These are phyloP conservation scores for Cytospora piceicola DNA, from an alignment of 2,329 filamentous ascomycete genomes.

Conservation along the genomic window DNA sequence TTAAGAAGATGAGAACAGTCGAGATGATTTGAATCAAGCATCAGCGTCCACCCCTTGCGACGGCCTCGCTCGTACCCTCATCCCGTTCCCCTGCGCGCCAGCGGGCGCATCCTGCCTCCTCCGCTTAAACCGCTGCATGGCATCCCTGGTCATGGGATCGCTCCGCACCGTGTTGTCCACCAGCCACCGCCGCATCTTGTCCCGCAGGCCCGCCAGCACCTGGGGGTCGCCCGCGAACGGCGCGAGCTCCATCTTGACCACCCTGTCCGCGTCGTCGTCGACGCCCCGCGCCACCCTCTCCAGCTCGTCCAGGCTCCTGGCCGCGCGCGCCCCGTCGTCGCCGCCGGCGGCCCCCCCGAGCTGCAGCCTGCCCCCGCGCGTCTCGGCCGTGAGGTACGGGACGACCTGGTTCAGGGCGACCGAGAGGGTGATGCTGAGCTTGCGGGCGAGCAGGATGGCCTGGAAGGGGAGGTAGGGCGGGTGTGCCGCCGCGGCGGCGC, in stretches of 20 bases:
- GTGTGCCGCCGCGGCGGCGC: slow-evolving; percentile 50
- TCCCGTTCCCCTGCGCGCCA: slow-evolving; percentile 58
- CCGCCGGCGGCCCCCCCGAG: slow-evolving; percentile 41
- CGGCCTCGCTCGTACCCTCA: slow-evolving; percentile 18
- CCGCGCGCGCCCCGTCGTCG: slow-evolving; percentile 54
- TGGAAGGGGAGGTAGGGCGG: slow-evolving; percentile 83
- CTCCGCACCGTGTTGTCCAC: slow-evolving; percentile 82
- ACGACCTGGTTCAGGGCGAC: slow-evolving; percentile 83
- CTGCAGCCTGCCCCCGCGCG: slow-evolving; percentile 38
- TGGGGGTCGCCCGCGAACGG: slow-evolving; percentile 78
- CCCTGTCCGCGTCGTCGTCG: slow-evolving; percentile 69
- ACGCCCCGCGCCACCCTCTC: slow-evolving; percentile 61
- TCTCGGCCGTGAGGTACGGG: slow-evolving; percentile 60
- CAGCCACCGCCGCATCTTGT: slow-evolving; percentile 82
- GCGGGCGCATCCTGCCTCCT: slow-evolving; percentile 64
- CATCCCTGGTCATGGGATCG: slow-evolving; percentile 81
- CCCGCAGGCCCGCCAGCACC: slow-evolving; percentile 65
- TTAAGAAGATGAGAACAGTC: not conserved
- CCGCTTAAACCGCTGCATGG: slow-evolving; percentile 69
- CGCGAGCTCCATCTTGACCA: slow-evolving; percentile 78
- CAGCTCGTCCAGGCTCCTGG: slow-evolving; percentile 68
- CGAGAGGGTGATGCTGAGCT: slow-evolving; percentile 76
- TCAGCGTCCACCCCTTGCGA: slow-evolving; percentile 12
- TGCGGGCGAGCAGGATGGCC: slow-evolving; percentile 73
- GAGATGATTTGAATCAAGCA: not conserved